A percentile compares a stretch with the other conserved stretches of the same genome.
Conservation (phyloP, 352 stramenopile species). For the Phytophthora pinifolia region DNA sequence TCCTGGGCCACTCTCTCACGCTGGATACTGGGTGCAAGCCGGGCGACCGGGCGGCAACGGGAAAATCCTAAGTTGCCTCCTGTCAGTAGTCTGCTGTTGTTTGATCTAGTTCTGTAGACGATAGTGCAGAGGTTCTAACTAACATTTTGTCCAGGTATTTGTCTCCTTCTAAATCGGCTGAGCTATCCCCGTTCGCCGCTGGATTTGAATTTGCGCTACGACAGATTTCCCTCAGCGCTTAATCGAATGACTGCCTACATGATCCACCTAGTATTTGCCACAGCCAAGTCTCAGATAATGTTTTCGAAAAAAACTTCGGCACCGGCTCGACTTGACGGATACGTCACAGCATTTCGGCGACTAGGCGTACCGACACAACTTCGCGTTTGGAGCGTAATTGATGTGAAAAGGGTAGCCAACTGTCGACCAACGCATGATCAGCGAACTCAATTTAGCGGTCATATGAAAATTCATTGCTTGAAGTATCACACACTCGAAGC, state of each 20-base stretch:
- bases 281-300: slow-evolving; percentile 3
- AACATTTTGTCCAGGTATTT: too few relatives aligned
- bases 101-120: too few relatives aligned
- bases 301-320: slow-evolving; percentile 1
- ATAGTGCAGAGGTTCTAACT: too few relatives aligned
- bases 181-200: neutral
- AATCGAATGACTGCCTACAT: slow-evolving; percentile 3
- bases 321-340: neutral
- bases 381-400: slow-evolving; percentile 1
- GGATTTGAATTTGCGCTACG: slow-evolving; percentile 1
- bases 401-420: slow-evolving; percentile 7
- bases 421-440: slow-evolving; percentile 2
- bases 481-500: slow-evolving; percentile 6
- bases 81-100: too few relatives aligned
- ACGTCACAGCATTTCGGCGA: too few relatives aligned
- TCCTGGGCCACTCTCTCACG: too few relatives aligned
- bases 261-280: neutral
- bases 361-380: too few relatives aligned
- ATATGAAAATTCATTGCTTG: slow-evolving; percentile 4
- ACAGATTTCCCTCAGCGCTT: neutral
- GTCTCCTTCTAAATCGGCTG: neutral
- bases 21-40: too few relatives aligned
- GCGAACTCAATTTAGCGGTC: slow-evolving; percentile 2
- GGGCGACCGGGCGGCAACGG: too few relatives aligned
- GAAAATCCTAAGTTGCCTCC: too few relatives aligned